phyloP scores from a whole-genome alignment of 2,329 filamentous ascomycete species.

The Sporothrix sp. region DNA sequence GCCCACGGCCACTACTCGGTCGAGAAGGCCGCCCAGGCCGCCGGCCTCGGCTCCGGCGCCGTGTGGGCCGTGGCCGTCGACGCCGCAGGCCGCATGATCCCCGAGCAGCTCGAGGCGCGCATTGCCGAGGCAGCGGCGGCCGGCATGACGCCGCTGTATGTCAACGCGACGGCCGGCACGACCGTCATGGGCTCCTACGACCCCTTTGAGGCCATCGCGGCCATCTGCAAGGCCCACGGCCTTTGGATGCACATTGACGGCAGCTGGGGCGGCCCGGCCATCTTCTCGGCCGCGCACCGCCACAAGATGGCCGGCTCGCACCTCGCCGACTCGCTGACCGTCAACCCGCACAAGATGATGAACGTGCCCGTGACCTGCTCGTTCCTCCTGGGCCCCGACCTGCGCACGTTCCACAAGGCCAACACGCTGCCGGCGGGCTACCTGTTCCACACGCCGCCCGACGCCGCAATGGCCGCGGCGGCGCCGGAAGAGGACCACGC shows the following conservation, averaged over 20 bases:
- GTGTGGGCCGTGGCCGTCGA: constrained; percentile 73
- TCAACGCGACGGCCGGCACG: constrained; percentile 91
- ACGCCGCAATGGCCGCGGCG: constrained; percentile 38
- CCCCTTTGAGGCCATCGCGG: constrained; percentile 59
- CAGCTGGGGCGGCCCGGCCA: constrained; percentile 77
- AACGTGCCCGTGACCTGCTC: constrained; percentile 84
- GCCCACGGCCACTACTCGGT: constrained; percentile 89
- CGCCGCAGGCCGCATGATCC: constrained; percentile 58
- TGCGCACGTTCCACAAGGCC: constrained; percentile 66
- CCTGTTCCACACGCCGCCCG: constrained; percentile 53
- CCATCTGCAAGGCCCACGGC: constrained; percentile 58
- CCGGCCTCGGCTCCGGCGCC: constrained; percentile 66
- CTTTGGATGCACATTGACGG: constrained; percentile 93
- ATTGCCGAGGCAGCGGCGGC: constrained; percentile 51
- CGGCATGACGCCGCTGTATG: constrained; percentile 79
- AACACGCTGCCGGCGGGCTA: constrained; percentile 86
- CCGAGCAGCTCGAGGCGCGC: constrained; percentile 51
- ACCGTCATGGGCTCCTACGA: constrained; percentile 89
- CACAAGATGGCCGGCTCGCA: constrained; percentile 60
- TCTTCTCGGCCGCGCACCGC: constrained; percentile 60
- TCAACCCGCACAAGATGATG: constrained; percentile 98
- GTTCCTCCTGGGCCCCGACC: constrained; percentile 71
- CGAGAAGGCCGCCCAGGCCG: constrained; percentile 87
- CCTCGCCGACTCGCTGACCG: constrained; percentile 69
- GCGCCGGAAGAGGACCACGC: constrained; percentile 49